These are phyloP conservation scores for Crassisporium funariophilum DNA, from an alignment of 768 basidiomycete species.

Conservation along the genomic window DNA sequence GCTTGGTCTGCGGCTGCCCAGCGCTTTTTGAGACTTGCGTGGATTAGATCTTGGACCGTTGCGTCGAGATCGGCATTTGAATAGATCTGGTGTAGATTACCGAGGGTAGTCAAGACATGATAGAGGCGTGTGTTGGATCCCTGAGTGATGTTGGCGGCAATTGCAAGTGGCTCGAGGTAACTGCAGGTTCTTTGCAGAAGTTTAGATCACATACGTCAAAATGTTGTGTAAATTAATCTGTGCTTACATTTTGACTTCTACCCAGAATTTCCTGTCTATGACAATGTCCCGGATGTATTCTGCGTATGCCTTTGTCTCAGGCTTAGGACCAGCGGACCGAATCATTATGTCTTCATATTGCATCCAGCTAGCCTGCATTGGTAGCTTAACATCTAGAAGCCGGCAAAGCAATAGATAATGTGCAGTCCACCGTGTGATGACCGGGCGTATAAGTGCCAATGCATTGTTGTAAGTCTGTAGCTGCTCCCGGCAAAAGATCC, in stretches of 20 bases:
- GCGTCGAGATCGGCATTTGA: slow-evolving; percentile 1
- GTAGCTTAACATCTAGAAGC: slow-evolving; percentile 9
- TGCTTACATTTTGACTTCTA: slow-evolving; percentile 4
- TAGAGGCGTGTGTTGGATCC: slow-evolving; percentile 26
- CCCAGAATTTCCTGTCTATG: slow-evolving; percentile 12
- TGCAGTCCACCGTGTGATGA: slow-evolving; percentile 3
- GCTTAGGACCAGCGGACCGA: not conserved
- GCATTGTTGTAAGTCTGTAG: not conserved
- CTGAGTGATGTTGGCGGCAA: slow-evolving; percentile 36
- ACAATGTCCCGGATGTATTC: slow-evolving; percentile 7
- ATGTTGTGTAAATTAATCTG: not conserved
- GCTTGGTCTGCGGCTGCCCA: slow-evolving; percentile 19
- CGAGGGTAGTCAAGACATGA: slow-evolving; percentile 29
- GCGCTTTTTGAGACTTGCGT: slow-evolving; percentile 16
- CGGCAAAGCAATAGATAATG: slow-evolving; percentile 8
- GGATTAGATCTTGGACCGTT: not conserved
- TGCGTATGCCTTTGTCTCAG: slow-evolving; percentile 7
- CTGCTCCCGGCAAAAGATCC: not conserved
- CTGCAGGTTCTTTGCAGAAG: slow-evolving; percentile 1
- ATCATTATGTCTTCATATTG: not conserved
- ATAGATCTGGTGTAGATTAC: slow-evolving; percentile 4
- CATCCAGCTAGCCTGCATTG: not conserved
- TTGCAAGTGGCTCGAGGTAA: slow-evolving; percentile 35
- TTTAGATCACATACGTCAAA: not conserved
- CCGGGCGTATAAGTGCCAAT: not conserved